Base-by-base conservation (phyloP, 331 rosid species). In the Telfairia occidentalis region DNA sequence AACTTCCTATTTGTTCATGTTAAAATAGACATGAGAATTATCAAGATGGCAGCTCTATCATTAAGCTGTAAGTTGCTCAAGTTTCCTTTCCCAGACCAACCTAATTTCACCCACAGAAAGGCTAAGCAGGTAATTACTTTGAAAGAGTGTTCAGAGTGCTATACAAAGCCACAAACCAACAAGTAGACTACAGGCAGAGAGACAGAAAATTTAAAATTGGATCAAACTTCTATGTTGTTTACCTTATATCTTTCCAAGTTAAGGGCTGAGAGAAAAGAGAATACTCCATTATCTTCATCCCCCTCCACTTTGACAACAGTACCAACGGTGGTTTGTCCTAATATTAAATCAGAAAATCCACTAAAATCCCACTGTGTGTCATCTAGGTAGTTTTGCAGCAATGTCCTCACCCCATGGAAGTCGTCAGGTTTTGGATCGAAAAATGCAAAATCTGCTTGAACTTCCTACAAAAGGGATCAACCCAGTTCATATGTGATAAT, bases 321-420 rank as follows among this genome's bases (percentile, higher is more conserved):
- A 30, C 98, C 98, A n/a, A 94, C 98, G 0, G 97, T 94, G 67
- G 89, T 85, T 87, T 94, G 96, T 42, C 45, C 91, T 87, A 91
- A 80, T 77, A 91, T 87, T 83, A 91, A 81, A 81, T 94, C 97
- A 5, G 80, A 88, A 78, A 94, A 91, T 76, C 86, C 89, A 84
- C 87, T 89, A 84, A 91, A 83, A 84, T 91, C 92, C 98, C 92
- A 94, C 61, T 77, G 83, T 52, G 77, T 77, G 60, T 83, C 82
- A 82, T 89, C 92, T 18, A 94, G 90, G 82, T 87, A 91, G 75
- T 86, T 81, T 80, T 86, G 95, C 37, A 94, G 85, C 86, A 94
- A 81, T 49, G 87, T 87, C 92, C 88, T 94, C 37, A 85, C 90
- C 79, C 96, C 98, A 76, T 92, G 96, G 78, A 87, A 92, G 71